A percentile compares a stretch with the other conserved stretches of the same genome.
Conservation (phyloP, 768 basidiomycete species). For the Boletus tylopilopsis region DNA sequence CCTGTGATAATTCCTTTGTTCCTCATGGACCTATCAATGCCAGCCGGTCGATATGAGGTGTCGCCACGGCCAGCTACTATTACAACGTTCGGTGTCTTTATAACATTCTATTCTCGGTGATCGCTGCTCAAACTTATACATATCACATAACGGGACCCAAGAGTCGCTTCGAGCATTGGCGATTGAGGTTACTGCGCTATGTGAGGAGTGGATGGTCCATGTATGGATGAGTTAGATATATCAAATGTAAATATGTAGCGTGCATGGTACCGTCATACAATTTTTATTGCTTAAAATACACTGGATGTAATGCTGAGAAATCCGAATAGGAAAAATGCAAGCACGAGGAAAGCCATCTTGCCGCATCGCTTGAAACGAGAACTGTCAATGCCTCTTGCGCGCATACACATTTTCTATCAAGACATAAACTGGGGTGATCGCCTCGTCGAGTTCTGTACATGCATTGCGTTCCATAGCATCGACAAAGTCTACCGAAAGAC, state of each 20-base stretch:
- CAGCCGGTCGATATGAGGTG: neutral
- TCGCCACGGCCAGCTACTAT: neutral
- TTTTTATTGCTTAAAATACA: constrained; percentile 19
- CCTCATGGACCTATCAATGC: neutral
- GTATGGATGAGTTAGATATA: constrained; percentile 1
- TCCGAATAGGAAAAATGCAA: constrained; percentile 2
- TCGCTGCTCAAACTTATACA: no score
- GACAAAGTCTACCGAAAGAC: constrained; percentile 51
- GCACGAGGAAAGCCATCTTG: neutral
- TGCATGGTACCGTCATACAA: constrained; percentile 19
- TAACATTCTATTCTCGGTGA: no score
- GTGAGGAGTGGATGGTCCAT: neutral
- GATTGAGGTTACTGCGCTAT: neutral
- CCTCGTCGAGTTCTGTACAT: constrained; percentile 47
- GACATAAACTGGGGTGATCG: constrained; percentile 46
- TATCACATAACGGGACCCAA: no score
- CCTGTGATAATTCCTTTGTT: no score
- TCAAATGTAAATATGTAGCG: constrained; percentile 2
- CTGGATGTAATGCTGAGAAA: constrained; percentile 16
- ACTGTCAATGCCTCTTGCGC: constrained; percentile 26
- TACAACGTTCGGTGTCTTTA: no score
- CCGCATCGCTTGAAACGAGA: constrained; percentile 1
- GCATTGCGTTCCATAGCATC: constrained; percentile 52
- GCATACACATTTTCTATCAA: constrained; percentile 61
- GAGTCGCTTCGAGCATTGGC: neutral